Percentiles rank a stretch among this genome's conserved stretches.
These are phyloP conservation scores for Lupinus albus DNA, from an alignment of 306 rosid species.

Conservation along the genomic window DNA sequence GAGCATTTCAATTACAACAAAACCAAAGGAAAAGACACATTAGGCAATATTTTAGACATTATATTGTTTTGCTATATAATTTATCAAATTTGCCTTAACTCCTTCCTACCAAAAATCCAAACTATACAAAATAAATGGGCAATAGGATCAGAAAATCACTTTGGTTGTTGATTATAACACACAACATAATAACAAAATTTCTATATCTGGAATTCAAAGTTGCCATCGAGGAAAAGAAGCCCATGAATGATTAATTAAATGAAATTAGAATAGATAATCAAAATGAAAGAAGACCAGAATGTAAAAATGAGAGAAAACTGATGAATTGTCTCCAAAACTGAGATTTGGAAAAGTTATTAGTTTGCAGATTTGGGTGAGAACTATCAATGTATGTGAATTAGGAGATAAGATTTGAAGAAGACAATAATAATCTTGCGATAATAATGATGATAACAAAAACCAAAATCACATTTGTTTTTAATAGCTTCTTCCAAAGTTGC, in stretches of 20 bases:
- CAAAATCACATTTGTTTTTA: too few species aligned
- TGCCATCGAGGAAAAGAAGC: conserved; percentile 17
- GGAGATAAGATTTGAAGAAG: too few species aligned
- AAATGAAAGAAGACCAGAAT: conserved; percentile 6
- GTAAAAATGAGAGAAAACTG: neutral
- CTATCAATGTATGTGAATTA: neutral
- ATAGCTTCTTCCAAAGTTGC: too few species aligned
- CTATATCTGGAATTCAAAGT: neutral
- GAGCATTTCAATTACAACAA: neutral
- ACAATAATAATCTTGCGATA: too few species aligned
- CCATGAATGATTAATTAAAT: neutral
- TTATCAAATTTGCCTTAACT: neutral
- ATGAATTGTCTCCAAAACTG: conserved; percentile 7
- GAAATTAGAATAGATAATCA: neutral
- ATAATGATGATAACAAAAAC: too few species aligned
- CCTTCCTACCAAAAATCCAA: neutral
- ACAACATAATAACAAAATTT: conserved; percentile 13
- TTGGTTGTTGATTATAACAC: neutral
- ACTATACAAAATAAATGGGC: conserved; percentile 17
- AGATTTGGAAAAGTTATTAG: neutral
- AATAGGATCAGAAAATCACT: neutral
- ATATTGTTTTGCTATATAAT: neutral
- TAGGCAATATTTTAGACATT: conserved; percentile 1
- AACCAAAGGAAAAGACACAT: neutral
- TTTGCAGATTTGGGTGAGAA: conserved; percentile 7